Evolutionary conservation across 2,329 filamentous ascomycete genomes (phyloP).

Genomic region (Colletotrichum sojae): DNA sequence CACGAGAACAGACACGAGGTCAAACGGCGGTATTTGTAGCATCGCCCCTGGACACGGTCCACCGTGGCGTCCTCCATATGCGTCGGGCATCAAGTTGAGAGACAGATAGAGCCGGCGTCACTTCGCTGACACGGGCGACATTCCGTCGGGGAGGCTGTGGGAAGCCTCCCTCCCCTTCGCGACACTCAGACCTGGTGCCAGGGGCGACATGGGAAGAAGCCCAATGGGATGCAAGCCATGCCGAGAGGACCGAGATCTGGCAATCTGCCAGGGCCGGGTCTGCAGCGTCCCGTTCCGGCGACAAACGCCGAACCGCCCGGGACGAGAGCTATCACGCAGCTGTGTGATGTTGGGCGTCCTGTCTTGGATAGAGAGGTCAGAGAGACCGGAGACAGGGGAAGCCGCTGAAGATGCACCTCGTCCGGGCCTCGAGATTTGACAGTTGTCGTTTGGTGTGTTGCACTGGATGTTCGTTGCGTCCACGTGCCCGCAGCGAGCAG

Average conservation of each 20-base stretch:
- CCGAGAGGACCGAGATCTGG: constrained; percentile 26
- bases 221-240: constrained; percentile 13
- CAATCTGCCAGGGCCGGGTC: constrained; percentile 17
- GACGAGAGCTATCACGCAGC: background rate
- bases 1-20: background rate
- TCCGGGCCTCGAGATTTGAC: background rate
- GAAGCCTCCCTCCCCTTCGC: constrained; percentile 17
- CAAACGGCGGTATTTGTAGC: constrained; percentile 25
- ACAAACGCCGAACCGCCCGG: constrained; percentile 19
- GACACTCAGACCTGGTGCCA: constrained; percentile 11
- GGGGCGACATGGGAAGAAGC: constrained; percentile 5
- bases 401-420: background rate
- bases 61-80: background rate
- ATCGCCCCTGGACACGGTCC: constrained; percentile 7
- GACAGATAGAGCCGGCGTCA: constrained; percentile 23
- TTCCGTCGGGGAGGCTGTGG: constrained; percentile 23
- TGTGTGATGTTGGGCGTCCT: background rate
- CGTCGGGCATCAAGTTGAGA: constrained; percentile 25
- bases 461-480: constrained; percentile 23
- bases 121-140: constrained; percentile 27
- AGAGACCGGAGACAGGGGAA: background rate
- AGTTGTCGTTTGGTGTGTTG: constrained; percentile 29
- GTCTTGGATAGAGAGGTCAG: constrained; percentile 7
- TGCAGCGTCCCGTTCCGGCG: constrained; percentile 31
- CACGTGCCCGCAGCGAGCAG: constrained; percentile 21